Evolutionary conservation across 208 protist genomes (phyloP).

Genomic region (Herpetomonas samuelpessoai): DNA sequence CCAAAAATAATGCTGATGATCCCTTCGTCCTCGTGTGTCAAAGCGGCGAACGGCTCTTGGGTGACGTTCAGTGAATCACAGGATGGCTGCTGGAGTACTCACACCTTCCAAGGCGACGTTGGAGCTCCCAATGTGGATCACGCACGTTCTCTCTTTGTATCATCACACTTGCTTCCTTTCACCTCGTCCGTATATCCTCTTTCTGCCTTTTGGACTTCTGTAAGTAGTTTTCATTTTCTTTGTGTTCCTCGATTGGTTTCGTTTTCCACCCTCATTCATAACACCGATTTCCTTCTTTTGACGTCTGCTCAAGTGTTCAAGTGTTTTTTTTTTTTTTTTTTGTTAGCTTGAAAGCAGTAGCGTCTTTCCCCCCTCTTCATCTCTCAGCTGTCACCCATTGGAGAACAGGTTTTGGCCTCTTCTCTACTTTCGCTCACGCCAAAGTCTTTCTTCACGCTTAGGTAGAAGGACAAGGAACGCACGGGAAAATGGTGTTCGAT

Average conservation of each 20-base stretch:
- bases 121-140: no score
- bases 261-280: background rate
- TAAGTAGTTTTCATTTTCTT: background rate
- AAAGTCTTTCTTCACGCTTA: background rate
- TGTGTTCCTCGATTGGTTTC: background rate
- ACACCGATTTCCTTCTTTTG: background rate
- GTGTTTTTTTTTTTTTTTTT: constrained; percentile 1
- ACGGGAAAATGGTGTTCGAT: constrained; percentile 50
- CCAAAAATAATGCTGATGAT: no score
- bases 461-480: background rate
- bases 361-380: constrained; percentile 4
- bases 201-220: no score
- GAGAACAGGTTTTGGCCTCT: constrained; percentile 3
- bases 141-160: no score
- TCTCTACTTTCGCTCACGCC: constrained; percentile 1
- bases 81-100: no score
- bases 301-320: background rate
- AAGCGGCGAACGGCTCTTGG: no score
- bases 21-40: no score
- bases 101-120: no score
- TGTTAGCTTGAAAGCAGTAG: background rate
- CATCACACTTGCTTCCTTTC: no score
- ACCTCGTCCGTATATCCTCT: background rate
- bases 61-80: no score
- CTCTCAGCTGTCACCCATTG: constrained; percentile 6